Evolutionary conservation across 177 flowering plant genomes (phyloP).

Genomic region (Vitis hybrid): DNA sequence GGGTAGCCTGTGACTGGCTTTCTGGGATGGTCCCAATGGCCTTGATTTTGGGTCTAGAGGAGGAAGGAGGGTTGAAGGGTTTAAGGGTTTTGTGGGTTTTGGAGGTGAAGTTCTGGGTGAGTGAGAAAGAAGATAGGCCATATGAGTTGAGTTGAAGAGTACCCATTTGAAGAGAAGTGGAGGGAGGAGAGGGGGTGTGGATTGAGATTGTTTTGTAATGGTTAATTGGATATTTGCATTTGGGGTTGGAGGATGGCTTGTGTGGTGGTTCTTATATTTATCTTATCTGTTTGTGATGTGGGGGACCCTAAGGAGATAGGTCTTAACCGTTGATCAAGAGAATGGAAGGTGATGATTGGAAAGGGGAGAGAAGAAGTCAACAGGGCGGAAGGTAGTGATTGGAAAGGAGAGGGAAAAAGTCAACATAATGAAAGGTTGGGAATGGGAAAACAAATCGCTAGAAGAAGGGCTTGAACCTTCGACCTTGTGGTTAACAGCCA

Average conservation of each 20-base stretch:
- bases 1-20: too few relatives aligned
- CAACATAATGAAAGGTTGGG: neutral
- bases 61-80: too few relatives aligned
- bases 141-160: conserved; percentile 40
- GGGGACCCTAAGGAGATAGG: neutral
- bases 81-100: too few relatives aligned
- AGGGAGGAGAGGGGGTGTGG: neutral
- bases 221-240: neutral
- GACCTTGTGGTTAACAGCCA: conserved; percentile 63
- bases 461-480: conserved; percentile 43
- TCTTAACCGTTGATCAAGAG: neutral
- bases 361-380: neutral
- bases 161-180: conserved; percentile 26
- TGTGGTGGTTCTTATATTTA: conserved; percentile 9
- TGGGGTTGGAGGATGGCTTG: neutral
- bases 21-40: too few relatives aligned
- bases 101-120: conserved; percentile 18
- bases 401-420: neutral
- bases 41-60: too few relatives aligned
- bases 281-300: conserved; percentile 10
- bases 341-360: neutral
- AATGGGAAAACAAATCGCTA: conserved; percentile 13
- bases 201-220: neutral
- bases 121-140: conserved; percentile 22
- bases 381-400: too few relatives aligned